Percentiles rank a stretch among this genome's conserved stretches.
Evolutionary conservation across 305 asterid species (phyloP).

Genomic region (Coffea humblotiana): DNA sequence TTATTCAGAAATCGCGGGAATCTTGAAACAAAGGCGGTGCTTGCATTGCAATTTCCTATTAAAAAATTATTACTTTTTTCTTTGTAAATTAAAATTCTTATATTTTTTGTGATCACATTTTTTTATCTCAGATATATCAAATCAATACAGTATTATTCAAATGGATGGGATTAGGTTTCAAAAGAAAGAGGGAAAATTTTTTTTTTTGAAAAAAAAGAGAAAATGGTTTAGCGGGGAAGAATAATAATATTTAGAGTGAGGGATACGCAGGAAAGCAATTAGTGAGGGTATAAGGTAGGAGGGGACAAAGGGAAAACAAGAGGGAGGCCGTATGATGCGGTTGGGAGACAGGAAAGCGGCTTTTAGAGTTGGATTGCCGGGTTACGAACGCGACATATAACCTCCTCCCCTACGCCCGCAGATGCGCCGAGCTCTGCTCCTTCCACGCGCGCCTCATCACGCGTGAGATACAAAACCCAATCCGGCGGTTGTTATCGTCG

Average conservation of each 20-base stretch:
- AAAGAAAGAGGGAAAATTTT: background rate
- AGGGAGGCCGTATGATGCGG: conserved; percentile 20
- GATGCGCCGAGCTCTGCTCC: background rate
- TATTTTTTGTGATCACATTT: too few relatives aligned
- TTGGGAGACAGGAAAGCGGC: conserved; percentile 33
- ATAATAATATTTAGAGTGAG: conserved; percentile 14
- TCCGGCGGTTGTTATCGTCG: background rate
- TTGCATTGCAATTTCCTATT: too few relatives aligned
- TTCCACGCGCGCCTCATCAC: background rate
- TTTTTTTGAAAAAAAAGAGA: background rate
- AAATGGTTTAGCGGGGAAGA: background rate
- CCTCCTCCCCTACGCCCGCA: conserved; percentile 3
- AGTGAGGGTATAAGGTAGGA: background rate
- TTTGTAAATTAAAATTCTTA: too few relatives aligned
- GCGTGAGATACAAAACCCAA: background rate
- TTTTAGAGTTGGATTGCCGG: conserved; percentile 24
- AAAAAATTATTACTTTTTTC: too few relatives aligned
- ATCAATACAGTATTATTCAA: too few relatives aligned
- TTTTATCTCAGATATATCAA: too few relatives aligned
- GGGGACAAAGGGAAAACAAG: conserved; percentile 27
- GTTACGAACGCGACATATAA: conserved; percentile 24
- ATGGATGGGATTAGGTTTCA: too few relatives aligned
- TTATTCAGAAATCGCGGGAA: too few relatives aligned
- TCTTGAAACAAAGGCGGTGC: too few relatives aligned
- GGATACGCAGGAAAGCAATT: conserved; percentile 21